Evolutionary conservation across 306 rosid species (phyloP), one percentile per base, ranked within the genome.

Genomic region (Cajanus cajan): DNA sequence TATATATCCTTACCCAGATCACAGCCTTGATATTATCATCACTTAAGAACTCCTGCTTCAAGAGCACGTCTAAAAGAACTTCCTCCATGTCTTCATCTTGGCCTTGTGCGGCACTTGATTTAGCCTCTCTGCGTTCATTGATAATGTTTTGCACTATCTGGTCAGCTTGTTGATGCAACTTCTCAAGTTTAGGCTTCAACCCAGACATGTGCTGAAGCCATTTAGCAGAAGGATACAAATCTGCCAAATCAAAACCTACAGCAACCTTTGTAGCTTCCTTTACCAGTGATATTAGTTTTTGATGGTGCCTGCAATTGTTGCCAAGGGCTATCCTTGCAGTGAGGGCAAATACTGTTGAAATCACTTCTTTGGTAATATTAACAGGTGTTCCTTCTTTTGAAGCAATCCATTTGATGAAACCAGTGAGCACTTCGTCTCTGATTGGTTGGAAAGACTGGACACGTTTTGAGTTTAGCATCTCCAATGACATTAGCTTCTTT

Each of bases 151-250:
- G 43, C 48, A 82, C 11, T 22, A 76, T 75, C 28, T 7, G 0
- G 1, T 82, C 81, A 24, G 67, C 25, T 82, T 61, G 1, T 36
- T 63, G n/a, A 0, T 74, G 84, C 22, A 74, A 57, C 65, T 19
- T 80, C 78, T 88, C 89, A 70, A 88, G 80, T 74, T 76, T 76
- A 8, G 61, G 47, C 74, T 43, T 80, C 69, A 76, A 6, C 0
- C 86, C 80, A 15, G 82, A 63, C 2, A 88, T 0, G 4, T 22
- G 5, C 16, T 80, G 74, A 84, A 89, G 86, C 65, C 75, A 51
- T 14, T 51, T 74, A 10, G 15, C 37, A 14, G 88, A 88, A 80
- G 90, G 90, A 33, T 63, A 89, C 62, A 86, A 19, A 82, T 86
- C 84, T 21, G 34, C 86, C 28, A 86, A 12, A 41, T 50, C 21